Percentiles rank a stretch among this genome's conserved stretches.
Conservation (phyloP, 306 rosid genomes). For the Abrus pulchellus region DNA sequence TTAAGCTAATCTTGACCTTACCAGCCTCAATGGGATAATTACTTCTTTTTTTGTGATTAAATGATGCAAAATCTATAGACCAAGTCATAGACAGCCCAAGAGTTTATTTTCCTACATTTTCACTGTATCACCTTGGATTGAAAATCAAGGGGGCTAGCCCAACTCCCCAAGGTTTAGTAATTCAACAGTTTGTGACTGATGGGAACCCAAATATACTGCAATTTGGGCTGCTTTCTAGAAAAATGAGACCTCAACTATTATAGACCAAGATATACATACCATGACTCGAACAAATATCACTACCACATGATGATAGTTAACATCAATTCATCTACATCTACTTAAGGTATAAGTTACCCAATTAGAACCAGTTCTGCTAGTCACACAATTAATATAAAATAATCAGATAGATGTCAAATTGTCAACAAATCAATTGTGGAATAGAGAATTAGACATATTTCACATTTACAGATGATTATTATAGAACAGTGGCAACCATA, state of each 20-base stretch:
- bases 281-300: conserved; percentile 18
- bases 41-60: neutral
- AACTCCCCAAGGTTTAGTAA: conserved; percentile 1
- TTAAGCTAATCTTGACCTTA: neutral
- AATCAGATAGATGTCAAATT: conserved; percentile 1
- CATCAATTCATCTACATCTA: conserved; percentile 43
- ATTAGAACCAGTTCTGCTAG: conserved; percentile 20
- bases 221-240: conserved; percentile 46
- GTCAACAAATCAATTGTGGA: conserved; percentile 21
- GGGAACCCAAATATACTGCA: conserved; percentile 20
- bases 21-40: neutral
- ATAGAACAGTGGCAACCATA: conserved; percentile 6
- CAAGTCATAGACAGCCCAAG: conserved; percentile 7
- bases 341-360: neutral
- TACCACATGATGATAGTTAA: neutral
- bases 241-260: conserved; percentile 31
- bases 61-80: neutral
- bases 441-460: conserved; percentile 16
- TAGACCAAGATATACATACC: conserved; percentile 14
- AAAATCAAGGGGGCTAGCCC: conserved; percentile 33
- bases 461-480: neutral
- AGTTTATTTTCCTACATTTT: conserved; percentile 23
- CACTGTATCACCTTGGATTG: conserved; percentile 6
- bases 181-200: conserved; percentile 24
- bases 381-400: conserved; percentile 21